These are phyloP conservation scores for Pythium rishiriense DNA, from an alignment of 352 stramenopile genomes.

Conservation along the genomic window DNA sequence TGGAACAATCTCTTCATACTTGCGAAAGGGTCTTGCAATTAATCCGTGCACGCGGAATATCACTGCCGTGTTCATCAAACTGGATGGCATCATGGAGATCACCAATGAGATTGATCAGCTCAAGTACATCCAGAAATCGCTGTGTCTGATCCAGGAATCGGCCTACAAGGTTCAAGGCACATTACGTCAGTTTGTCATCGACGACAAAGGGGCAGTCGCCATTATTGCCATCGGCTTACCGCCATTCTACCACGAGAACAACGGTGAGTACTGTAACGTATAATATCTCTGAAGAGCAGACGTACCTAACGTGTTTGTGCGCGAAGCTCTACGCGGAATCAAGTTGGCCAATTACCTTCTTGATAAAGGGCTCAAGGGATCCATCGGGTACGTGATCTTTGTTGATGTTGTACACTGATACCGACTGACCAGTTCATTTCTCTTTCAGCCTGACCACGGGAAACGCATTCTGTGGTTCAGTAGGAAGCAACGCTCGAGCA, in stretches of 20 bases:
- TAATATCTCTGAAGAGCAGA: not conserved
- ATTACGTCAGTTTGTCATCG: constrained; percentile 84
- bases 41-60: constrained; percentile 69
- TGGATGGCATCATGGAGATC: constrained; percentile 58
- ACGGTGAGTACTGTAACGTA: constrained; percentile 38
- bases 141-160: constrained; percentile 74
- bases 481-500: constrained; percentile 64
- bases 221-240: constrained; percentile 78
- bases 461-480: constrained; percentile 71
- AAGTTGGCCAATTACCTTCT: constrained; percentile 67
- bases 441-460: constrained; percentile 60
- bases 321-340: constrained; percentile 53
- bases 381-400: constrained; percentile 49
- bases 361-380: constrained; percentile 61
- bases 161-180: constrained; percentile 80
- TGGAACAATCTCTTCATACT: constrained; percentile 63
- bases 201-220: constrained; percentile 82
- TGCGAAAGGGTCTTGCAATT: constrained; percentile 64
- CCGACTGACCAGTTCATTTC: not conserved
- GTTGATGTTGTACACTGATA: not conserved
- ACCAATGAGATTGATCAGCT: constrained; percentile 40
- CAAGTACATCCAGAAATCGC: constrained; percentile 52
- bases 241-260: constrained; percentile 87
- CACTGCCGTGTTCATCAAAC: constrained; percentile 72
- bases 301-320: not conserved